Conservation (phyloP, 139 green algal genomes). For the Chlamydomonas asymmetrica region DNA sequence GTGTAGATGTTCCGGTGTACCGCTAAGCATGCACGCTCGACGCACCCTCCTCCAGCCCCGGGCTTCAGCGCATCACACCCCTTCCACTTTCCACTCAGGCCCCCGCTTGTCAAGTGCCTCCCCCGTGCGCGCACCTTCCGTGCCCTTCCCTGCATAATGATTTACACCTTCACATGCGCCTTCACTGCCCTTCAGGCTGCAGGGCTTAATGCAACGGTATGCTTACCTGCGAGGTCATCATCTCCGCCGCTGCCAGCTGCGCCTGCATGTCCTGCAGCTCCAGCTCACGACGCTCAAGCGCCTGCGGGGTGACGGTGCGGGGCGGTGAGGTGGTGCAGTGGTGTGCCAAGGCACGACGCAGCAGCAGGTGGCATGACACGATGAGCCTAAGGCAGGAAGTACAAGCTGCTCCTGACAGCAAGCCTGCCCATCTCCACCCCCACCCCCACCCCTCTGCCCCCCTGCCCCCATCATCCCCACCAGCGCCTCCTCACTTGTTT, state of each 20-base stretch:
- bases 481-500: background rate
- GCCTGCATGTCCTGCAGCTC: constrained; percentile 49
- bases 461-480: background rate
- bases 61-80: no score
- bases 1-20: background rate
- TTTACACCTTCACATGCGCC: background rate
- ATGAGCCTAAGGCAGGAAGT: no score
- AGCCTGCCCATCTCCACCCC: no score
- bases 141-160: background rate
- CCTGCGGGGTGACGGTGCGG: constrained; percentile 17
- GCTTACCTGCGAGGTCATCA: constrained; percentile 34
- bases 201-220: no score
- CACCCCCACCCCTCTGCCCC: background rate
- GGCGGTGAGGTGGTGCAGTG: no score
- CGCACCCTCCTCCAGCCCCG: no score
- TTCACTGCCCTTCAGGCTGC: background rate
- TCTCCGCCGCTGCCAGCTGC: constrained; percentile 31
- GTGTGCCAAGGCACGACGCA: background rate
- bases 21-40: background rate
- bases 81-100: background rate
- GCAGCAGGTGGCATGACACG: background rate
- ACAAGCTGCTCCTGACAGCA: no score
- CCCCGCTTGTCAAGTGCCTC: background rate
- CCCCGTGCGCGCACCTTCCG: background rate
- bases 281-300: constrained; percentile 32